Percentiles rank a stretch among this genome's conserved stretches.
Conservation (phyloP, 352 stramenopile species). For the Elongisporangium anandrum region DNA sequence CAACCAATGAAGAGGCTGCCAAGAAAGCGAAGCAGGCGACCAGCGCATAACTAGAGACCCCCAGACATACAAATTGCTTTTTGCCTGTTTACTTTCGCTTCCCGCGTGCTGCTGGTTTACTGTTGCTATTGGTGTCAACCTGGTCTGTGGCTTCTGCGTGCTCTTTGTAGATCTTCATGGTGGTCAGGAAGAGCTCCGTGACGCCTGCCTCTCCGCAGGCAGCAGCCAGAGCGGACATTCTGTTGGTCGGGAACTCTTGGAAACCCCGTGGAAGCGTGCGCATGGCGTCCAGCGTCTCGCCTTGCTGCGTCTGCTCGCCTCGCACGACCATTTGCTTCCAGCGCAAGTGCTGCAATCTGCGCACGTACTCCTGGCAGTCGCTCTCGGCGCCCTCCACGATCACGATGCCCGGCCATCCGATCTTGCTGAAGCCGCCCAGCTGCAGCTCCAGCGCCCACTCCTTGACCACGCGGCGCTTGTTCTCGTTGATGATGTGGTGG, state of each 20-base stretch:
- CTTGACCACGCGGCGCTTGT: slow-evolving; percentile 64
- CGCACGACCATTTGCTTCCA: slow-evolving; percentile 84
- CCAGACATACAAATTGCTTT: not conserved
- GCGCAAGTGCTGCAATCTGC: slow-evolving; percentile 59
- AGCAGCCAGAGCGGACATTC: slow-evolving; percentile 58
- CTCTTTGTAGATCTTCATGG: slow-evolving; percentile 70
- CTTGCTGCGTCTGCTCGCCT: slow-evolving; percentile 55
- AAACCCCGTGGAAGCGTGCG: slow-evolving; percentile 40
- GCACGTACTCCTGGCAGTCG: slow-evolving; percentile 64
- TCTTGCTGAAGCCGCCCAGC: slow-evolving; percentile 74
- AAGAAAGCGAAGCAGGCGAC: not conserved
- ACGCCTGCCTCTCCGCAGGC: slow-evolving; percentile 44
- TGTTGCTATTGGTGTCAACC: not conserved
- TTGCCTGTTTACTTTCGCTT: not conserved
- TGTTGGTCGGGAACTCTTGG: slow-evolving; percentile 48
- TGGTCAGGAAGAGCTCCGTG: slow-evolving; percentile 69
- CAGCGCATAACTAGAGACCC: not conserved
- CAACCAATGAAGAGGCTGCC: not conserved
- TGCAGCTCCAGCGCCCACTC: slow-evolving; percentile 67
- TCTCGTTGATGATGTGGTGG: slow-evolving; percentile 77
- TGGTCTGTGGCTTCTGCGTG: not conserved
- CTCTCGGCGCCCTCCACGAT: slow-evolving; percentile 59
- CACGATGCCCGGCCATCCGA: slow-evolving; percentile 78
- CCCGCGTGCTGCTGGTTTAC: not conserved
- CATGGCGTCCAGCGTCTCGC: slow-evolving; percentile 17